A percentile compares a stretch with the other conserved stretches of the same genome.
Evolutionary conservation across 306 rosid species (phyloP).

Genomic region (Chamaecrista fasciculata): DNA sequence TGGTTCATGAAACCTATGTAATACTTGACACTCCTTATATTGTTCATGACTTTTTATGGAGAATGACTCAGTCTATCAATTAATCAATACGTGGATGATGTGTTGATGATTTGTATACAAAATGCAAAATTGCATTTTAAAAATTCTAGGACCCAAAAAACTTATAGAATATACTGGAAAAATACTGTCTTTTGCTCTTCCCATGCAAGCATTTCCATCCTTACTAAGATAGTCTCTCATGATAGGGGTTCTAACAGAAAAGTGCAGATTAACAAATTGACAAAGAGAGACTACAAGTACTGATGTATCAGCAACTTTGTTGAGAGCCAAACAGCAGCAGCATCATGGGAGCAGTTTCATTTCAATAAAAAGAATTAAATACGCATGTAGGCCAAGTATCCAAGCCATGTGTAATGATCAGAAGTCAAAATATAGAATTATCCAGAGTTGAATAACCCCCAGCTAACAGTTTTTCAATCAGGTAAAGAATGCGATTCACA

Average conservation of each 20-base stretch:
- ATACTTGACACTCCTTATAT: not conserved
- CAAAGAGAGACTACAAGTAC: not conserved
- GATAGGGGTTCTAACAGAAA: not conserved
- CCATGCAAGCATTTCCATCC: not conserved
- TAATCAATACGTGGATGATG: not conserved
- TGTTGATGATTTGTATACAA: not conserved
- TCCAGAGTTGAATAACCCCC: not conserved
- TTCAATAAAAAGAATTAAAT: constrained; percentile 7
- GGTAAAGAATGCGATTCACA: not conserved
- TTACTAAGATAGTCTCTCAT: not conserved
- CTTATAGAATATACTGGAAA: not conserved
- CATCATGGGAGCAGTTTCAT: constrained; percentile 8
- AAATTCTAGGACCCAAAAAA: not conserved
- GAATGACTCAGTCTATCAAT: not conserved
- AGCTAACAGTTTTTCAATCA: not conserved
- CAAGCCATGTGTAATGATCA: not conserved
- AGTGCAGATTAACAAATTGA: not conserved
- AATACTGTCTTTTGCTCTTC: not conserved
- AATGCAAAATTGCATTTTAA: not conserved
- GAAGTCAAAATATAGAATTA: not conserved
- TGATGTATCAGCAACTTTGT: not conserved
- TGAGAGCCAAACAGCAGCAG: not conserved
- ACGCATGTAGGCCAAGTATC: not conserved
- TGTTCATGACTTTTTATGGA: not conserved
- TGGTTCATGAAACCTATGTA: not conserved